Conservation (phyloP, 148 eudicot genomes). For the Diospyros kaki region DNA sequence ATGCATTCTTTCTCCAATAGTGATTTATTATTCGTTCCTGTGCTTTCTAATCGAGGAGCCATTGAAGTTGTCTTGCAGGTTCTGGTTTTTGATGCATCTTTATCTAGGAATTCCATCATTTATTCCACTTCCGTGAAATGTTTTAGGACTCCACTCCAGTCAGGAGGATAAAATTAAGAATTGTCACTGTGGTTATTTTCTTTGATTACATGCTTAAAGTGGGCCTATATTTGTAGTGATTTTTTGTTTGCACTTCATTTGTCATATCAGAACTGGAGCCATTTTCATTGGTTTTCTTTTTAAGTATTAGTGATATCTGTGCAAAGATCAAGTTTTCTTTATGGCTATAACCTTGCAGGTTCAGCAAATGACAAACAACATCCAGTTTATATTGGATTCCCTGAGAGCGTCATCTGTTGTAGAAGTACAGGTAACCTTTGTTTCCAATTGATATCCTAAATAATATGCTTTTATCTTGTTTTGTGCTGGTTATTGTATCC, state of each 20-base stretch:
- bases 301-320: background rate
- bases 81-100: background rate
- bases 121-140: background rate
- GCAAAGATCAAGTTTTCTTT: background rate
- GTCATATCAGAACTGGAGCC: constrained; percentile 2
- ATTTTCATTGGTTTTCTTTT: background rate
- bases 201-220: background rate
- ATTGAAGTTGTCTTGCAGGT: background rate
- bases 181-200: background rate
- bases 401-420: constrained; percentile 27
- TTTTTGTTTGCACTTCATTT: background rate
- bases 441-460: background rate
- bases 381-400: constrained; percentile 32
- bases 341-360: constrained; percentile 25
- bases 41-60: too few relatives aligned
- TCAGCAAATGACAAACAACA: constrained; percentile 16
- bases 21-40: too few relatives aligned
- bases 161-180: background rate
- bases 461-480: background rate
- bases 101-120: background rate
- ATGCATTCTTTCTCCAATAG: background rate
- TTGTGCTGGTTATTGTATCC: background rate
- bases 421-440: constrained; percentile 35
- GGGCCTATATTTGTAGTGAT: background rate
- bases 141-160: background rate